These are phyloP conservation scores for Claviceps spartinae DNA, from an alignment of 2,329 filamentous ascomycete species.

Conservation along the genomic window DNA sequence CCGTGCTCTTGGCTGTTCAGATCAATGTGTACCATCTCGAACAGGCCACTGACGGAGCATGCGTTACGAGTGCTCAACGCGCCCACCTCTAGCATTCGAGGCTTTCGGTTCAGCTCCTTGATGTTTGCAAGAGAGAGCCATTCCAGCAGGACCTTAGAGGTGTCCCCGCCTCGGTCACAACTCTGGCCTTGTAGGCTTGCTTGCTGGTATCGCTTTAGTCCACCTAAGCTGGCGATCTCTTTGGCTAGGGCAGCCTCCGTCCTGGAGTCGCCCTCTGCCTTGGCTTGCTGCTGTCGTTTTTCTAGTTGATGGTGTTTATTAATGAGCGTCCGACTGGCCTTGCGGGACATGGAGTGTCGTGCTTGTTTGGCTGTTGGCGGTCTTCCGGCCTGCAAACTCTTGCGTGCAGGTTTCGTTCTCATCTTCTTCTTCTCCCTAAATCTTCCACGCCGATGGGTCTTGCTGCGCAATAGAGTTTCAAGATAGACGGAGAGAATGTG, in stretches of 20 bases:
- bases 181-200: conserved; percentile 57
- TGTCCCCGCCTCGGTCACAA: conserved; percentile 52
- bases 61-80: conserved; percentile 74
- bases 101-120: conserved; percentile 12
- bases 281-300: conserved; percentile 46
- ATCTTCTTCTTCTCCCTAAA: neutral
- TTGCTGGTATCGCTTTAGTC: conserved; percentile 49
- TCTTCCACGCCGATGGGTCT: neutral
- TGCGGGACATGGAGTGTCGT: conserved; percentile 46
- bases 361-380: conserved; percentile 38
- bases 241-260: conserved; percentile 32
- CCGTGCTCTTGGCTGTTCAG: conserved; percentile 71
- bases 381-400: conserved; percentile 35
- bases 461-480: neutral
- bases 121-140: conserved; percentile 35
- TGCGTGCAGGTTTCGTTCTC: conserved; percentile 28
- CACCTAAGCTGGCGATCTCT: conserved; percentile 45
- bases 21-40: conserved; percentile 75
- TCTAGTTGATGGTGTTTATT: conserved; percentile 52
- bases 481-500: neutral
- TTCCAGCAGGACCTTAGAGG: conserved; percentile 47
- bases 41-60: conserved; percentile 57
- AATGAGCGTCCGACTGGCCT: conserved; percentile 50
- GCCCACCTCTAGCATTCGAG: conserved; percentile 77
- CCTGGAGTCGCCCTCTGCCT: conserved; percentile 34